Evolutionary conservation across 352 stramenopile genomes (phyloP).

Genomic region (Pythium phragmitis): DNA sequence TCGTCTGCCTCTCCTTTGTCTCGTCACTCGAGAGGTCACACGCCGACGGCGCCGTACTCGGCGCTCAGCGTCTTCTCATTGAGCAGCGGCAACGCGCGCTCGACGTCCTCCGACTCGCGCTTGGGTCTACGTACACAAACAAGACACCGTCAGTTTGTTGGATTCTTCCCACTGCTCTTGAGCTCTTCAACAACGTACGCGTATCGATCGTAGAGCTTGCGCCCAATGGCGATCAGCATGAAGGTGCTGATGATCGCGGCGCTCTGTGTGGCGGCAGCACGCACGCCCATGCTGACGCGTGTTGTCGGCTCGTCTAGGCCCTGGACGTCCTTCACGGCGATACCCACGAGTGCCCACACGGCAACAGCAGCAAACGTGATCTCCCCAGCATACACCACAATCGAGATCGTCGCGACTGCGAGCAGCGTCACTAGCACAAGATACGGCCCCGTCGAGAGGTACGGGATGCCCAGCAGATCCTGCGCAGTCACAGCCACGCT

Average conservation of each 20-base stretch:
- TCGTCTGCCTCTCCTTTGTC: not conserved
- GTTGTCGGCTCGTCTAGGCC: conserved; percentile 38
- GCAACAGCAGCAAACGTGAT: conserved; percentile 59
- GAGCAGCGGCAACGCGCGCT: conserved; percentile 10
- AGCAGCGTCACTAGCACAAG: conserved; percentile 57
- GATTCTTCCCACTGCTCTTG: not conserved
- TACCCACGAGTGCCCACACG: conserved; percentile 60
- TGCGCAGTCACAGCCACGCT: conserved; percentile 63
- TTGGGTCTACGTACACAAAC: conserved; percentile 5
- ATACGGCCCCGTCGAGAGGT: conserved; percentile 56
- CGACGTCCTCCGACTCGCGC: not conserved
- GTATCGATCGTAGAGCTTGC: conserved; percentile 19
- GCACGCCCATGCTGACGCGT: conserved; percentile 59
- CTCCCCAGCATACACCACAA: conserved; percentile 57
- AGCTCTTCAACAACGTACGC: conserved; percentile 6
- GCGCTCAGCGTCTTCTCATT: conserved; percentile 10
- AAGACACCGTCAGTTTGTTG: not conserved
- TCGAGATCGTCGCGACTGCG: conserved; percentile 48
- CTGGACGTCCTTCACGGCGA: conserved; percentile 52
- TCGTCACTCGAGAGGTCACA: not conserved
- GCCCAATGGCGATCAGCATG: conserved; percentile 47
- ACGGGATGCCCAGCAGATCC: conserved; percentile 38
- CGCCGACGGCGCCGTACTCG: conserved; percentile 6
- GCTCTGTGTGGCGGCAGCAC: conserved; percentile 55
- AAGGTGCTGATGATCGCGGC: conserved; percentile 59